Evolutionary conservation across 768 basidiomycete species (phyloP), one percentile per base, ranked within the genome.

Genomic region (Hypholoma fasciculare): DNA sequence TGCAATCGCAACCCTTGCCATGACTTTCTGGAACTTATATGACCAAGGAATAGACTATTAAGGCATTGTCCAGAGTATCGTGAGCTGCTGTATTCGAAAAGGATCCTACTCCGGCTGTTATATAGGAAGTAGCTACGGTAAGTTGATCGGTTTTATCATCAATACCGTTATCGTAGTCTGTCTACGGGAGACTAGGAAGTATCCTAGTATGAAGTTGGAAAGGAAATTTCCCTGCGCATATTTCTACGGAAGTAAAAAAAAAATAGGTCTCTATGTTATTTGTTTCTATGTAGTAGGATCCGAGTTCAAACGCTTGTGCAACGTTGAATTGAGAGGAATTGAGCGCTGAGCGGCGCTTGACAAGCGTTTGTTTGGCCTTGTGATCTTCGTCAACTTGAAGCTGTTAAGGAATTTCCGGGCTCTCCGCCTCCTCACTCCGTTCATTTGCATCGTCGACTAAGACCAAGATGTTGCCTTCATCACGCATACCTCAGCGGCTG

Each of bases 391-490:
- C 54, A 54, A 16, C 38, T 54, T 30, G 11, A 34, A 30, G 27
- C 27, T 30, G 27, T 30, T 4, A 23, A 20, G 26, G 44, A 54
- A 54, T 47, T 54, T 54, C 54, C 27, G 30, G 43, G 16, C 37
- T 26, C n/a, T 30, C 43, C 36, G 37, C 42, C 20, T 20, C 46
- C 43, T 16, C 57, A 17, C 51, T 38, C 17, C 13, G 39, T 30
- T 20, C 23, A 43, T 43, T 23, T 55, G 39, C 53, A 23, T 54
- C 40, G 49, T 39, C 47, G 34, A 13, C 36, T 5, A 34, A 34
- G 30, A 5, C 42, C 54, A 54, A 47, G 36, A 70, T 70, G 69
- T 63, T 52, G 27, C 39, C 66, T 7, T 36, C 59, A 49, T 46
- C 61, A 37, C 62, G 62, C 42, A 16, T 54, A 23, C 60, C 58